These are phyloP conservation scores for Fusarium torulosum DNA, from an alignment of 2,329 filamentous ascomycete species.

Conservation along the genomic window DNA sequence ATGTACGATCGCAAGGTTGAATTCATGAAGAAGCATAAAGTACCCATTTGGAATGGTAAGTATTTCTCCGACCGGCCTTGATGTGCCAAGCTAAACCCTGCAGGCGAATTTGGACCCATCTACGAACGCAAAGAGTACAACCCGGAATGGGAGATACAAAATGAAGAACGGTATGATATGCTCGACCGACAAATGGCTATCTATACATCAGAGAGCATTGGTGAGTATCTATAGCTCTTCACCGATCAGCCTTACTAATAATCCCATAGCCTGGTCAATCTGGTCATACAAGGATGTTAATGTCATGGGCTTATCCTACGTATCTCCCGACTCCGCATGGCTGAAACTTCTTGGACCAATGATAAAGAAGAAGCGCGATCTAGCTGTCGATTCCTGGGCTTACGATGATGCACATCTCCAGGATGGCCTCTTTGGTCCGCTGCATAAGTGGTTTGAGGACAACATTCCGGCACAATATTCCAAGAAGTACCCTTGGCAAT, in stretches of 20 bases:
- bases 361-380: conserved; percentile 65
- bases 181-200: conserved; percentile 56
- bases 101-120: conserved; percentile 64
- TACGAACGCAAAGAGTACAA: conserved; percentile 57
- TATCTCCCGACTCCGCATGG: conserved; percentile 59
- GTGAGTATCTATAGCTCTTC: background rate
- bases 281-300: conserved; percentile 70
- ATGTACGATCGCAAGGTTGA: conserved; percentile 57
- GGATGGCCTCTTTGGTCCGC: conserved; percentile 54
- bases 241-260: background rate
- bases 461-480: conserved; percentile 59
- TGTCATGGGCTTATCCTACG: conserved; percentile 66
- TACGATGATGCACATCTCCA: conserved; percentile 49
- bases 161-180: conserved; percentile 56
- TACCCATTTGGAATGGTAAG: conserved; percentile 58
- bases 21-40: conserved; percentile 57
- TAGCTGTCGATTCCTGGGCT: conserved; percentile 69
- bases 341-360: conserved; percentile 64
- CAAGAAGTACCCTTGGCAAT: conserved; percentile 61
- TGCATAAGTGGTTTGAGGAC: conserved; percentile 58
- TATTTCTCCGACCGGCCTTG: accelerated
- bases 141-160: conserved; percentile 43
- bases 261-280: conserved; percentile 64
- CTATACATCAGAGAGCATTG: conserved; percentile 48
- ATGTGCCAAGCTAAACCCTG: background rate